phyloP scores from a whole-genome alignment of 495 filamentous ascomycete species.

The Alectoria sarmentosa region DNA sequence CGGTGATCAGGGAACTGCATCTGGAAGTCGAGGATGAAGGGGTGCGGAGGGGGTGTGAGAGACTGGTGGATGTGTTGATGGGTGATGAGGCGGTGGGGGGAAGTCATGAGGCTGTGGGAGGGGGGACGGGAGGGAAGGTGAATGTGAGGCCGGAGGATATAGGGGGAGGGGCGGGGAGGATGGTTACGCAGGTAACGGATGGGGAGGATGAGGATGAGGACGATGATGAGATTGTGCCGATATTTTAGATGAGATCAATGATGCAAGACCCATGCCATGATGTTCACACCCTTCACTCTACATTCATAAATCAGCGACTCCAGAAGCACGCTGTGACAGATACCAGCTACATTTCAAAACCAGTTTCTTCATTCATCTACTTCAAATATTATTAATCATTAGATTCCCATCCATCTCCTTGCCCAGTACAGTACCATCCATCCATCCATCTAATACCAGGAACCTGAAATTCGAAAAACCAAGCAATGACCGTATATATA shows the following conservation, averaged over 20 bases:
- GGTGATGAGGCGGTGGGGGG: slow-evolving; percentile 49
- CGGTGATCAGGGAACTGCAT: slow-evolving; percentile 83
- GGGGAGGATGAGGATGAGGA: slow-evolving; percentile 4
- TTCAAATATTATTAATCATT: too few relatives aligned
- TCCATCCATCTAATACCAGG: too few relatives aligned
- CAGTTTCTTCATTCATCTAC: too few relatives aligned
- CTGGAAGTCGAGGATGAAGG: slow-evolving; percentile 68
- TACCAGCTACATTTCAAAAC: too few relatives aligned
- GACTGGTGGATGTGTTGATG: slow-evolving; percentile 89
- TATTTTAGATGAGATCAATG: slow-evolving; percentile 11
- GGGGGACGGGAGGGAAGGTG: neutral
- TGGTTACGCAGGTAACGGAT: slow-evolving; percentile 11
- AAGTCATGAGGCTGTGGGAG: slow-evolving; percentile 13
- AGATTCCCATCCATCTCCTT: too few relatives aligned
- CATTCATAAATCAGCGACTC: neutral
- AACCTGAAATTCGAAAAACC: too few relatives aligned
- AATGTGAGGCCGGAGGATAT: neutral
- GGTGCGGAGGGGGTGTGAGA: slow-evolving; percentile 78
- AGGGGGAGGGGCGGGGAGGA: slow-evolving; percentile 9
- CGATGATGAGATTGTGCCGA: slow-evolving; percentile 23
- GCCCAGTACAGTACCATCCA: too few relatives aligned
- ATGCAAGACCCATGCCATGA: neutral
- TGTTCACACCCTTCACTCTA: too few relatives aligned
- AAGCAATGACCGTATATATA: too few relatives aligned
- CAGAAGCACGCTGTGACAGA: neutral